These are phyloP conservation scores for Samsoniella hepiali DNA, from an alignment of 2,329 filamentous ascomycete species.

Conservation along the genomic window DNA sequence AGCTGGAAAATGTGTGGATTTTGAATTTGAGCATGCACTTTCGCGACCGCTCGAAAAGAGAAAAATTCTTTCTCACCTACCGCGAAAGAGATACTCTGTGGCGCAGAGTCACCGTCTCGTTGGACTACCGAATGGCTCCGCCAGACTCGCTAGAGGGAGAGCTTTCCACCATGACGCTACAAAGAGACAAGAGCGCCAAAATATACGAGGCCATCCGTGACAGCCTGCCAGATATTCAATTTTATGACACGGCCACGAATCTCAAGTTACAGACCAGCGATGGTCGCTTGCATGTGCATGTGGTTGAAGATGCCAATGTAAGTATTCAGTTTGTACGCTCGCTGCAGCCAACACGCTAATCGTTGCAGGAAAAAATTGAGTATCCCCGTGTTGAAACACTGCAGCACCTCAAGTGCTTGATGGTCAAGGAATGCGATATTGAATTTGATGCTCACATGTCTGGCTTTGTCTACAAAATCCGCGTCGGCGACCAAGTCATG, in stretches of 20 bases:
- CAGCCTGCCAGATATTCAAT: constrained; percentile 88
- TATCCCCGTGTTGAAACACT: constrained; percentile 75
- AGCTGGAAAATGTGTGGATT: constrained; percentile 89
- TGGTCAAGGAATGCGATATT: constrained; percentile 69
- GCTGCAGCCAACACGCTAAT: constrained; percentile 21
- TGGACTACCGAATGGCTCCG: constrained; percentile 82
- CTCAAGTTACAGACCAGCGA: constrained; percentile 88
- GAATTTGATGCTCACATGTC: constrained; percentile 90
- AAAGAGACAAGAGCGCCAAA: constrained; percentile 86
- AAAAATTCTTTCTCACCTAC: constrained; percentile 98
- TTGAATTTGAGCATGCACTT: constrained; percentile 98
- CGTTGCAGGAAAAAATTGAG: constrained; percentile 71
- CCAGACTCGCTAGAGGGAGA: constrained; percentile 83
- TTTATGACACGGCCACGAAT: constrained; percentile 94
- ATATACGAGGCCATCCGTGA: constrained; percentile 95
- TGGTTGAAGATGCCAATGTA: constrained; percentile 90
- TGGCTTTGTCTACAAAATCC: constrained; percentile 95
- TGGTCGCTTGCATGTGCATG: constrained; percentile 87
- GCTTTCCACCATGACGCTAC: constrained; percentile 71
- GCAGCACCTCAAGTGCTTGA: constrained; percentile 65
- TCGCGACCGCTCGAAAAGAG: constrained; percentile 82
- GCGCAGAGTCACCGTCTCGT: constrained; percentile 86
- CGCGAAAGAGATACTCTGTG: constrained; percentile 75
- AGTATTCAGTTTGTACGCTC: constrained; percentile 29
- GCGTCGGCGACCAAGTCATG: constrained; percentile 61